Percentiles rank a stretch among this genome's conserved stretches.
Evolutionary conservation across 192 early-diverging fungal species (phyloP).

Genomic region (Thoreauomyces humboldtii): DNA sequence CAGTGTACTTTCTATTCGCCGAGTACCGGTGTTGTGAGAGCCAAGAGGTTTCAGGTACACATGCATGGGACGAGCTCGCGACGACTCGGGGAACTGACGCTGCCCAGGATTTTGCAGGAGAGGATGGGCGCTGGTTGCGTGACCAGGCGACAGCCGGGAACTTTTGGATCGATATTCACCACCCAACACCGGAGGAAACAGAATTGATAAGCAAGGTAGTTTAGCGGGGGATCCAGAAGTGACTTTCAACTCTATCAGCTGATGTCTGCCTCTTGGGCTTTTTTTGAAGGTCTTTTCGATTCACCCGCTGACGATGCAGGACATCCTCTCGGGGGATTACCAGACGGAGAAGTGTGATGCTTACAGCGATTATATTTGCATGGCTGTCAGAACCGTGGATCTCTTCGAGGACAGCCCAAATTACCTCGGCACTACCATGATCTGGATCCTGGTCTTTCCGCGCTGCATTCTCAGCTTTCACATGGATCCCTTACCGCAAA

Average conservation of each 20-base stretch:
- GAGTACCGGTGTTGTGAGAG: neutral
- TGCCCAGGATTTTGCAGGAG: slow-evolving; percentile 12
- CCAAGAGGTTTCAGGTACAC: slow-evolving; percentile 13
- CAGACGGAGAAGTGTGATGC: slow-evolving; percentile 15
- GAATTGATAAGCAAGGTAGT: neutral
- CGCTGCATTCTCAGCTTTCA: slow-evolving; percentile 14
- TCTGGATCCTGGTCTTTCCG: slow-evolving; percentile 11
- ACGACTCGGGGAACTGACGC: too few relatives aligned
- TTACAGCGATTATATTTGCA: slow-evolving; percentile 9
- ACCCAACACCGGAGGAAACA: neutral
- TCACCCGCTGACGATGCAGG: slow-evolving; percentile 19
- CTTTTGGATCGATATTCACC: slow-evolving; percentile 13
- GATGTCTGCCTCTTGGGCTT: too few relatives aligned
- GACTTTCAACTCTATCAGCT: too few relatives aligned
- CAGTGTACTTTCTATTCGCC: slow-evolving; percentile 10
- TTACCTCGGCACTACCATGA: neutral
- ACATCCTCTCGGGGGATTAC: slow-evolving; percentile 3
- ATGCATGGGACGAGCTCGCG: too few relatives aligned
- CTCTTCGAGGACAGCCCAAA: neutral
- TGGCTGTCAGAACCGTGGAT: slow-evolving; percentile 10
- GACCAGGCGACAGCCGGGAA: slow-evolving; percentile 1
- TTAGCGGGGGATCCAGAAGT: too few relatives aligned
- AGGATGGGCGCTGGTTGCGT: slow-evolving; percentile 10
- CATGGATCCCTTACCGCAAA: slow-evolving; percentile 5
- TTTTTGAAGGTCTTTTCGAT: slow-evolving; percentile 13